Percentiles rank a stretch among this genome's conserved stretches.
These are phyloP conservation scores for Globisporangium nagaii DNA, from an alignment of 352 stramenopile species.

Conservation along the genomic window DNA sequence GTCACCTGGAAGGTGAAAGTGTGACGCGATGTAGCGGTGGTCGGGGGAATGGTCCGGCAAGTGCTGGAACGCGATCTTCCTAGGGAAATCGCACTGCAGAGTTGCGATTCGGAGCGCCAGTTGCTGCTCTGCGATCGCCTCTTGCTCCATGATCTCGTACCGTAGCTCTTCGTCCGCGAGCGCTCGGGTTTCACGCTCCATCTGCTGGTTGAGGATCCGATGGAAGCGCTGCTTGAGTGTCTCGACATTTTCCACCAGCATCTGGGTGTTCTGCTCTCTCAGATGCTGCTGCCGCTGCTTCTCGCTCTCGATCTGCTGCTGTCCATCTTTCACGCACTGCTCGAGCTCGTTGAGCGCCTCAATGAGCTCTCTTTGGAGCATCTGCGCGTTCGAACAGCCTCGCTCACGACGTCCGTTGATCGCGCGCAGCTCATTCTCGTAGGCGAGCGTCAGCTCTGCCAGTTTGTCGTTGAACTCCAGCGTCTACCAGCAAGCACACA, in stretches of 20 bases:
- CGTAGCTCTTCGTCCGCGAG: constrained; percentile 25
- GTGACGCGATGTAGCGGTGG: constrained; percentile 33
- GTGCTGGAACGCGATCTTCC: constrained; percentile 39
- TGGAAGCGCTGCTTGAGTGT: constrained; percentile 24
- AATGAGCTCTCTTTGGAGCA: constrained; percentile 62
- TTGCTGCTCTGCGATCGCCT: constrained; percentile 33
- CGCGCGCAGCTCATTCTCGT: constrained; percentile 47
- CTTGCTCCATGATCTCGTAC: constrained; percentile 43
- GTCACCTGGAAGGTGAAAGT: constrained; percentile 17
- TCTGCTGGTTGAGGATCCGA: constrained; percentile 13
- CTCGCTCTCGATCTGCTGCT: constrained; percentile 39
- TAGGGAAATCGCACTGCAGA: constrained; percentile 27
- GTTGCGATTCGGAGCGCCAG: constrained; percentile 27
- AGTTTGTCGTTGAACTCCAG: constrained; percentile 68
- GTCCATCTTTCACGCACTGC: constrained; percentile 29
- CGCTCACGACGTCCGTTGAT: constrained; percentile 37
- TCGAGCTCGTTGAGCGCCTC: constrained; percentile 57
- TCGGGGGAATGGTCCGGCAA: constrained; percentile 38
- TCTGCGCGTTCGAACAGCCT: constrained; percentile 38
- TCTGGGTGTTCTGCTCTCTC: constrained; percentile 27
- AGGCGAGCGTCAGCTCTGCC: constrained; percentile 40
- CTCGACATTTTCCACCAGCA: constrained; percentile 32
- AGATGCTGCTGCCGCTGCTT: constrained; percentile 36
- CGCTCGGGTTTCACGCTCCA: constrained; percentile 14
- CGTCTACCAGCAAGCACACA: constrained; percentile 11